These are phyloP conservation scores for Verticillium tricorpus DNA, from an alignment of 2,329 filamentous ascomycete genomes.

Conservation along the genomic window DNA sequence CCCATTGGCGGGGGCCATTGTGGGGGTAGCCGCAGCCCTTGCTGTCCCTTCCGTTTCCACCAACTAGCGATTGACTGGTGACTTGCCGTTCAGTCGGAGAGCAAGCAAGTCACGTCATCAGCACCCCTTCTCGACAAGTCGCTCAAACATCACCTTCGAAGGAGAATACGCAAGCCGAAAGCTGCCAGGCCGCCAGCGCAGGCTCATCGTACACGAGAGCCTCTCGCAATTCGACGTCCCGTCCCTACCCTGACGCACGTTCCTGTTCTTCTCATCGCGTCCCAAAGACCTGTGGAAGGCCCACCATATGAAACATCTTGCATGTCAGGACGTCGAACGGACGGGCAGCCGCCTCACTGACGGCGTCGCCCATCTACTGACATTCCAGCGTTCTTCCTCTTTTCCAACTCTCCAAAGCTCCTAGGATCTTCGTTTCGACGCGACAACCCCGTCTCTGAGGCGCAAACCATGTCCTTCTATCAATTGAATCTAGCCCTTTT, in stretches of 20 bases:
- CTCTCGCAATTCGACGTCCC: neutral
- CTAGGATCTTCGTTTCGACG: neutral
- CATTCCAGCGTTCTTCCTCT: neutral
- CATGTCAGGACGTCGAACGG: neutral
- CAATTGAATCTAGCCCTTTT: constrained; percentile 17
- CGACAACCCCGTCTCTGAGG: neutral
- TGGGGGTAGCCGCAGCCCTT: neutral
- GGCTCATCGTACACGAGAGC: neutral
- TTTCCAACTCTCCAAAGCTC: neutral
- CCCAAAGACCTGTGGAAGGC: neutral
- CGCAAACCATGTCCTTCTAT: constrained; percentile 16
- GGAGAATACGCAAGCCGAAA: neutral
- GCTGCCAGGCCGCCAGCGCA: neutral
- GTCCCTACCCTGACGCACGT: neutral
- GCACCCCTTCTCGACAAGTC: neutral
- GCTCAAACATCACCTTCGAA: neutral
- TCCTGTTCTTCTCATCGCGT: neutral
- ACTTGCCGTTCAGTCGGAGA: neutral
- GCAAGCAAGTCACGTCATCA: neutral
- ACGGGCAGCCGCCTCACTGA: neutral
- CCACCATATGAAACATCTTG: neutral
- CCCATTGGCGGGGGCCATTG: neutral
- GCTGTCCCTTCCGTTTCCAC: neutral
- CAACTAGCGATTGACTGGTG: too few species aligned
- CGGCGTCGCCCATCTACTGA: neutral